Percentiles rank a stretch among this genome's conserved stretches.
Evolutionary conservation across 164 flowering plant genomes (phyloP).

Genomic region (Aristolochia contorta): DNA sequence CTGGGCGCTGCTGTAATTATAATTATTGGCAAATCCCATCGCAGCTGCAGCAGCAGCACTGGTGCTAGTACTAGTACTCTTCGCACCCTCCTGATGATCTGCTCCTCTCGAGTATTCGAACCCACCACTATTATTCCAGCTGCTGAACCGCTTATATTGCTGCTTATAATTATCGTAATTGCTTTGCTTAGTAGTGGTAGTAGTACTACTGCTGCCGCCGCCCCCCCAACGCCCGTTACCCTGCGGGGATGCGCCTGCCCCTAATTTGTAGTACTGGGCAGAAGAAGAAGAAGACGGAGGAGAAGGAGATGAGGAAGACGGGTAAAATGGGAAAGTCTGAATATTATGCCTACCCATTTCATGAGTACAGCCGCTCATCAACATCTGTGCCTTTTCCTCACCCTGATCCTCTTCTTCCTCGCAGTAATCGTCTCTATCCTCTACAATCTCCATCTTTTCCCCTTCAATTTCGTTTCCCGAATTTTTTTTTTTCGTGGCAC

Average conservation of each 20-base stretch:
- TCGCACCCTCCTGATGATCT: too few species aligned
- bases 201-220: background rate
- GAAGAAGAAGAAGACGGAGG: conserved; percentile 6
- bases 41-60: too few species aligned
- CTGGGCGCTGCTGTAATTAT: background rate
- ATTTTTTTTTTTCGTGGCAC: background rate
- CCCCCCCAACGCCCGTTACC: conserved; percentile 15
- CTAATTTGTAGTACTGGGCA: too few species aligned
- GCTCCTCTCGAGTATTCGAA: too few species aligned
- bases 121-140: too few species aligned
- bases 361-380: background rate
- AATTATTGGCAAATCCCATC: too few species aligned
- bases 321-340: conserved; percentile 8
- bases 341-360: conserved; percentile 1
- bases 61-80: too few species aligned
- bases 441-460: conserved; percentile 6
- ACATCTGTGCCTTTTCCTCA: conserved; percentile 7
- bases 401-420: conserved; percentile 13
- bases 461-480: background rate
- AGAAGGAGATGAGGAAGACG: conserved; percentile 1
- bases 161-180: too few species aligned
- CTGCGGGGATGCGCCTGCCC: conserved; percentile 10
- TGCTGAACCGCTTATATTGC: too few species aligned
- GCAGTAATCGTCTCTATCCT: conserved; percentile 7
- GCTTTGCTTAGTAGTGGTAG: too few species aligned